A percentile compares a stretch with the other conserved stretches of the same genome.
Evolutionary conservation across 345 rosid genomes (phyloP).

Genomic region (Sisymbrium altissimum): DNA sequence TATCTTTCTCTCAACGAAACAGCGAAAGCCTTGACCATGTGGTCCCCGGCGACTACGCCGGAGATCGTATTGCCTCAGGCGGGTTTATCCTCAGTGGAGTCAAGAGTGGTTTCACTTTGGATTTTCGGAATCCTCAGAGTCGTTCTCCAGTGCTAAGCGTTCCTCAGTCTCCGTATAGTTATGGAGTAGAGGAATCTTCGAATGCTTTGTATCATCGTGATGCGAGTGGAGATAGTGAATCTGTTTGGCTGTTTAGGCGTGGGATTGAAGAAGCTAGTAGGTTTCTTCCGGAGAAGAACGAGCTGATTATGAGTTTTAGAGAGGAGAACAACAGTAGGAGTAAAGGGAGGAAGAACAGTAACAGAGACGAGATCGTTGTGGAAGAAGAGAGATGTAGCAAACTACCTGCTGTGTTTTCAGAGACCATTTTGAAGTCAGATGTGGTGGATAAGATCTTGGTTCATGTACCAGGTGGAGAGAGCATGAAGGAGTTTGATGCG

Average conservation of each 20-base stretch:
- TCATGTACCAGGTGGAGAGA: conserved; percentile 37
- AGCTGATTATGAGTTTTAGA: conserved; percentile 40
- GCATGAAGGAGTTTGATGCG: conserved; percentile 34
- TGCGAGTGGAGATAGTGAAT: conserved; percentile 47
- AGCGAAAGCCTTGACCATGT: conserved; percentile 35
- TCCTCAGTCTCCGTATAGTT: conserved; percentile 47
- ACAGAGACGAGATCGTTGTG: conserved; percentile 39
- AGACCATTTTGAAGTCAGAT: conserved; percentile 56
- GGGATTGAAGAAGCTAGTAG: conserved; percentile 79
- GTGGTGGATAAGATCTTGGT: conserved; percentile 68
- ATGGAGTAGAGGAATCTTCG: conserved; percentile 55
- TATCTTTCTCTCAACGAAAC: conserved; percentile 18
- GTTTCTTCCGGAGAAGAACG: conserved; percentile 52
- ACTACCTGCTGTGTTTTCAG: conserved; percentile 59
- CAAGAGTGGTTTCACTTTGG: conserved; percentile 32
- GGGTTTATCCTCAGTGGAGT: conserved; percentile 22
- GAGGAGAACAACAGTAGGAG: conserved; percentile 25
- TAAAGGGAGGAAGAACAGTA: conserved; percentile 53
- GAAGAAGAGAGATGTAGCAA: conserved; percentile 80
- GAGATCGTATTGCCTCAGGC: conserved; percentile 12
- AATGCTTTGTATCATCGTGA: conserved; percentile 41
- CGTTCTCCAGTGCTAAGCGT: conserved; percentile 29
- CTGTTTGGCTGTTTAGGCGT: conserved; percentile 65
- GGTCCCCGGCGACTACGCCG: conserved; percentile 27
- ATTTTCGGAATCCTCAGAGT: conserved; percentile 31